phyloP scores from a whole-genome alignment of 345 rosid genomes.

The Euclidium syriacum region DNA sequence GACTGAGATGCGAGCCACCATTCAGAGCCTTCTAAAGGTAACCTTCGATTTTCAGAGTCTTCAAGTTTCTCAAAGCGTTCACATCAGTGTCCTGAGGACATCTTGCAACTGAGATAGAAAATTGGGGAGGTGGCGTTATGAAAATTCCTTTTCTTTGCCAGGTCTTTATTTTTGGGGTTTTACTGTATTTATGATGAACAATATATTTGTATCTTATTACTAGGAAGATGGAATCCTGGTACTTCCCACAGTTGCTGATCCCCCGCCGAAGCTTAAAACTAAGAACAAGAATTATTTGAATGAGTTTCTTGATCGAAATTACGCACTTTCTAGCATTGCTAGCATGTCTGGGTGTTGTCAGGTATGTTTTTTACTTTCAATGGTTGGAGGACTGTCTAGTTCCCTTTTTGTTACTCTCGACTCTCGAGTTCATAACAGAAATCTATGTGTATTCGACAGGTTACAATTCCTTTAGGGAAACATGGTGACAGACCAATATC shows the following conservation, averaged over 20 bases:
- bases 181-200: not conserved
- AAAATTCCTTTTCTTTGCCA: not conserved
- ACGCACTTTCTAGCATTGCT: slow-evolving; percentile 57
- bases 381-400: not conserved
- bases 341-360: slow-evolving; percentile 97
- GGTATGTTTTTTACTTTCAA: slow-evolving; percentile 35
- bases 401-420: not conserved
- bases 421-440: not conserved
- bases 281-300: slow-evolving; percentile 42
- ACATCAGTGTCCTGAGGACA: not conserved
- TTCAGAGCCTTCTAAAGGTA: slow-evolving; percentile 81
- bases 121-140: not conserved
- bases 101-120: not conserved
- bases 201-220: slow-evolving; percentile 5
- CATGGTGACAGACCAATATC: slow-evolving; percentile 67
- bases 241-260: slow-evolving; percentile 75
- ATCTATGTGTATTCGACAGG: slow-evolving; percentile 42
- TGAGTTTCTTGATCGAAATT: slow-evolving; percentile 60
- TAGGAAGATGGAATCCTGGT: slow-evolving; percentile 79
- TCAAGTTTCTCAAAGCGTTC: not conserved
- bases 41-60: not conserved
- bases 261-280: slow-evolving; percentile 54
- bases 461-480: slow-evolving; percentile 68
- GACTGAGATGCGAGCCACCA: slow-evolving; percentile 67
- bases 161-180: not conserved